Base-by-base conservation (phyloP, 768 basidiomycete genomes). In the Rhodotorula paludigena region DNA sequence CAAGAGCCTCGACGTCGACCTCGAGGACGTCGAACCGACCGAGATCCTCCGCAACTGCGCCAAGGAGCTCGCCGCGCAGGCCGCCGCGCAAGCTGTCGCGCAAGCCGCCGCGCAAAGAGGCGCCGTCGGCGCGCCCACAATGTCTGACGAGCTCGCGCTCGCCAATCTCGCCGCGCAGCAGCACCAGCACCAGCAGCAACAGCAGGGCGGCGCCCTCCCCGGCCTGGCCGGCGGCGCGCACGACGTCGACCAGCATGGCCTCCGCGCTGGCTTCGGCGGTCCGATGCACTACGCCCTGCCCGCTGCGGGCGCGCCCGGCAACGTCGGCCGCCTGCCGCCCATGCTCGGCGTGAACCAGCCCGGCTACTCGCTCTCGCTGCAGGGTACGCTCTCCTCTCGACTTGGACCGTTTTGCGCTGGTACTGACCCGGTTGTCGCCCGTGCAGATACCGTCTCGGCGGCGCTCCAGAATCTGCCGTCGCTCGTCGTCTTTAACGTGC, bases 1-100 rank as follows among this genome's bases (percentile, higher is more conserved):
- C 83, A 93, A 92, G 78, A 85, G 85, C 39, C 85, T 99, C 39
- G 87, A 90, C 36, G 85, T 99, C 72, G 87, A 92, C 74, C 83
- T 97, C 36, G 89, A 89, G 76, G 78, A 86, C 12, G 82, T 97
- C 53, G 90, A 94, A 76, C 87, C 89, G 5, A 87, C 92, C 10
- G 87, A 84, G 9, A 83, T 93, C 57, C 81, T 99, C 30, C 86
- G 90, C 65, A 90, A 83, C 71, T 83, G 92, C 3, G 87, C 89
- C 28, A 58, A 65, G 64, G 64, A 65, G 57, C 33, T 57, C 23
- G 59, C 64, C 30, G 76, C 86, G 16, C 76, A 82, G 36, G 86
- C 69, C 15, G 67, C 64, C n/a, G 62, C 42, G 0, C 53, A 54
- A 20, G 14, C 33, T 7, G 28, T 44, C 32, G 52, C 53, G 14